Conservation (phyloP, 169 alveolate genomes). For the Cryptosporidium xiaoi region DNA sequence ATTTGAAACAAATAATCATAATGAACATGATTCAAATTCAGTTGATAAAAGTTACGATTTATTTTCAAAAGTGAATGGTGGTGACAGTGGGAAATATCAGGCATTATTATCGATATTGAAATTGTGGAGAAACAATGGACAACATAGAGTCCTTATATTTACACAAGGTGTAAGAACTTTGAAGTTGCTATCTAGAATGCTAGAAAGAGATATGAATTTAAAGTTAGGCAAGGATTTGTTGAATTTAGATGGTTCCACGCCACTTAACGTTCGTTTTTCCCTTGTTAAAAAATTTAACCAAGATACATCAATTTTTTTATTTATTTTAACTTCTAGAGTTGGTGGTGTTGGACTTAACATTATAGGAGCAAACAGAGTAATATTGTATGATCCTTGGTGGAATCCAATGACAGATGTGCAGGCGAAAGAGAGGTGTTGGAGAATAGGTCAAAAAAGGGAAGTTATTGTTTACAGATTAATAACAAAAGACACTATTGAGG, state of each 20-base stretch:
- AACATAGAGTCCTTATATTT: constrained; percentile 56
- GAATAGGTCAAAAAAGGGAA: constrained; percentile 89
- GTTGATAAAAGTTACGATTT: background rate
- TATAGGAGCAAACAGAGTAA: constrained; percentile 86
- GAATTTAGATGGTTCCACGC: constrained; percentile 68
- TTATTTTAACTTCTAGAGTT: constrained; percentile 84
- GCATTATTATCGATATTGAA: constrained; percentile 56
- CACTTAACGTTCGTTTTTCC: constrained; percentile 45
- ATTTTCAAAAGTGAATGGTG: constrained; percentile 8
- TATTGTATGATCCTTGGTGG: constrained; percentile 91
- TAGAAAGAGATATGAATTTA: constrained; percentile 44
- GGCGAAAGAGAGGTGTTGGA: constrained; percentile 89
- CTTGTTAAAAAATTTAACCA: constrained; percentile 76
- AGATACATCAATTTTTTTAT: constrained; percentile 47
- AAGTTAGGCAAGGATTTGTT: constrained; percentile 17
- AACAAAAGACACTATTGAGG: constrained; percentile 84
- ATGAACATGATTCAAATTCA: background rate
- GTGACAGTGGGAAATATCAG: constrained; percentile 67
- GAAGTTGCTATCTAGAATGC: constrained; percentile 21
- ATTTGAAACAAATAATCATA: background rate
- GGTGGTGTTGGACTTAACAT: constrained; percentile 90
- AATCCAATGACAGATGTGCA: constrained; percentile 88
- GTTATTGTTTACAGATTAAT: constrained; percentile 88
- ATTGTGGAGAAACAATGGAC: constrained; percentile 46
- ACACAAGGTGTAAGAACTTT: constrained; percentile 69